Evolutionary conservation across 306 rosid species (phyloP).

Genomic region (Vigna nakashimae): DNA sequence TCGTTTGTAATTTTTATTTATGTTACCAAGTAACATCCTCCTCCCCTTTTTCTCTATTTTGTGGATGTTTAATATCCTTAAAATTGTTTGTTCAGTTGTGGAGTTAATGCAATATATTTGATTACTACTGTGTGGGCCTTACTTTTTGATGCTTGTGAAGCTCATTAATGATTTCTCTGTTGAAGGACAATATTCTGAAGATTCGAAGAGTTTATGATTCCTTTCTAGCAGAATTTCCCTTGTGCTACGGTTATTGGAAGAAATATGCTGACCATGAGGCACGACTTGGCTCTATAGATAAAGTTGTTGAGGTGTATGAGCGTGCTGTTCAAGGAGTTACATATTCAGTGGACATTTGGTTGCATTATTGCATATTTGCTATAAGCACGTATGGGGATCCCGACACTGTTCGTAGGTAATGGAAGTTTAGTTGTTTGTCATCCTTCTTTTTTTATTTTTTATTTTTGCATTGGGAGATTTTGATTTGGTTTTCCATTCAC

Average conservation of each 20-base stretch:
- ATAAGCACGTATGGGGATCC: slow-evolving; percentile 91
- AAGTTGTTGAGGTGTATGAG: slow-evolving; percentile 96
- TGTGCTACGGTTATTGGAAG: slow-evolving; percentile 99
- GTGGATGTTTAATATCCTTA: neutral
- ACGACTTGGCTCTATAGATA: slow-evolving; percentile 78
- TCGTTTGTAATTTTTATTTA: slow-evolving; percentile 8
- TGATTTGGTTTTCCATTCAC: slow-evolving; percentile 56
- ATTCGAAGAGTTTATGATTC: slow-evolving; percentile 91
- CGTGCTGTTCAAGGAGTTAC: slow-evolving; percentile 98
- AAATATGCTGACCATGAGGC: slow-evolving; percentile 99
- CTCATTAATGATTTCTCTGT: slow-evolving; percentile 37
- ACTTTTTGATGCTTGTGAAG: slow-evolving; percentile 6
- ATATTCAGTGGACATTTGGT: slow-evolving; percentile 98
- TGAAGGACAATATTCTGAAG: slow-evolving; percentile 87
- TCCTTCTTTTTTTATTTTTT: neutral
- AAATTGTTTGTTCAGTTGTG: slow-evolving; percentile 1
- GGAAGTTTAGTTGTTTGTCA: slow-evolving; percentile 45
- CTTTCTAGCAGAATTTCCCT: slow-evolving; percentile 91
- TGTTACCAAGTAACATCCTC: neutral
- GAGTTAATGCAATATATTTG: neutral
- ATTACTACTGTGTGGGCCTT: neutral
- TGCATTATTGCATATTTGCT: slow-evolving; percentile 98
- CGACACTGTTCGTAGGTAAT: slow-evolving; percentile 95
- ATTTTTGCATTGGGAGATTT: slow-evolving; percentile 52
- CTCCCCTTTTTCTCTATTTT: neutral